Base-by-base conservation (phyloP, 2,329 filamentous ascomycete genomes). In the Nigrospora oryzae region DNA sequence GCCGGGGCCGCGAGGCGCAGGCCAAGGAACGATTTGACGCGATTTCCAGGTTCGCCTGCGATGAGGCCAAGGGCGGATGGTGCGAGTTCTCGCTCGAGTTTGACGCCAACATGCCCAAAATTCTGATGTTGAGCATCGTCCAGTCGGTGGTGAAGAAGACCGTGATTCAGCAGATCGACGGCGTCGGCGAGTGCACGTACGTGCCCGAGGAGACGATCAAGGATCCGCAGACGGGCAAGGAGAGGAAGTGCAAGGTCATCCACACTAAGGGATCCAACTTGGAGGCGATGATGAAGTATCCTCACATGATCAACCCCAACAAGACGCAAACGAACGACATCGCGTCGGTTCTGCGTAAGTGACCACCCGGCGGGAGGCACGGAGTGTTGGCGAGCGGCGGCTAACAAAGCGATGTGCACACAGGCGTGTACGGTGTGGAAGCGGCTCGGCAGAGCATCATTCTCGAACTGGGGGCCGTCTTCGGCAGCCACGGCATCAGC, bases 301-400 rank as follows among this genome's bases (percentile, higher is more conserved):
- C 84, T 56, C 80, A 93, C 58, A 82, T 86, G 62, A 86, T 97
- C 68, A 83, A 96, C 65, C 86, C 89, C 1, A 82, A 95, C 68
- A 79, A 77, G 45, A 83, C 95, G 57, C 82, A 86, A 65, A 96
- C 91, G 52, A 98, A 98, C 70, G 91, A 95, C 56, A 90, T 97
- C 52, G 83, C 83, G 33, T 81, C 89, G 34, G 86, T 97, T 63
- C 79, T 97, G 13, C 71, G 75, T 28, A 28, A 28, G 23, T 28
- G 23, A 28, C 23, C 5, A 10, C 5, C 23, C 23, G 23, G 23
- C 23, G 8, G 23, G 23, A 5, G 23, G 23, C 7, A 7, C 23
- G 8, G 10, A 7, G 23, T 28, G 23, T 28, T 10, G 8, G 2
- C 5, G 23, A 28, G 5, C 5, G 7, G 23, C 5, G 23, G 8